phyloP scores from a whole-genome alignment of 371 early-diverging fungal genomes.

The Choanephora cucurbitarum region DNA sequence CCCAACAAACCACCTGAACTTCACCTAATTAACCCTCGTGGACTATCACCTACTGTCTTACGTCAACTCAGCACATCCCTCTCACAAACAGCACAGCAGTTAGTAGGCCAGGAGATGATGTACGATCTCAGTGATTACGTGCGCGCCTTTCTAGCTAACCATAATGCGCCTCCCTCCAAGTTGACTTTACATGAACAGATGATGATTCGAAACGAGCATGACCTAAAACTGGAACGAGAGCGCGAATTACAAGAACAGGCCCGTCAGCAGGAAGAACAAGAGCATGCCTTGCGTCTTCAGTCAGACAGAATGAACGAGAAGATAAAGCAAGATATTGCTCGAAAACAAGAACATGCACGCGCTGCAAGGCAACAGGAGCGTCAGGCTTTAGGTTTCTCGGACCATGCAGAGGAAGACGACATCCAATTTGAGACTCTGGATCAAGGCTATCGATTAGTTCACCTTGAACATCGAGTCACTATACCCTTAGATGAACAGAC shows the following conservation, averaged over 20 bases:
- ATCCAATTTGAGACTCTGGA: constrained; percentile 26
- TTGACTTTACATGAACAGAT: constrained; percentile 63
- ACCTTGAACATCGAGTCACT: constrained; percentile 54
- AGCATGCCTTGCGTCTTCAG: constrained; percentile 52
- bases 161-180: constrained; percentile 60
- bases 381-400: constrained; percentile 37
- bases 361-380: constrained; percentile 31
- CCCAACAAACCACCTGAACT: constrained; percentile 71
- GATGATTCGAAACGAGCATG: constrained; percentile 61
- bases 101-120: constrained; percentile 74
- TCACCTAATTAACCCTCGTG: constrained; percentile 55
- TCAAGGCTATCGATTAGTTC: constrained; percentile 42
- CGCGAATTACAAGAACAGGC: constrained; percentile 44
- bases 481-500: constrained; percentile 27
- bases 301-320: constrained; percentile 57
- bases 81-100: constrained; percentile 44
- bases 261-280: constrained; percentile 41
- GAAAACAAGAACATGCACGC: constrained; percentile 47
- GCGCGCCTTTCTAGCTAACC: constrained; percentile 65
- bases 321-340: constrained; percentile 57
- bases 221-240: constrained; percentile 48
- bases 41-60: constrained; percentile 54
- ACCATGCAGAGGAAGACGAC: constrained; percentile 36
- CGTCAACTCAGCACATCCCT: constrained; percentile 49
- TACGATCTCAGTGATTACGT: constrained; percentile 68